phyloP scores from a whole-genome alignment of 352 stramenopile species.

The Globisporangium echinulatum region DNA sequence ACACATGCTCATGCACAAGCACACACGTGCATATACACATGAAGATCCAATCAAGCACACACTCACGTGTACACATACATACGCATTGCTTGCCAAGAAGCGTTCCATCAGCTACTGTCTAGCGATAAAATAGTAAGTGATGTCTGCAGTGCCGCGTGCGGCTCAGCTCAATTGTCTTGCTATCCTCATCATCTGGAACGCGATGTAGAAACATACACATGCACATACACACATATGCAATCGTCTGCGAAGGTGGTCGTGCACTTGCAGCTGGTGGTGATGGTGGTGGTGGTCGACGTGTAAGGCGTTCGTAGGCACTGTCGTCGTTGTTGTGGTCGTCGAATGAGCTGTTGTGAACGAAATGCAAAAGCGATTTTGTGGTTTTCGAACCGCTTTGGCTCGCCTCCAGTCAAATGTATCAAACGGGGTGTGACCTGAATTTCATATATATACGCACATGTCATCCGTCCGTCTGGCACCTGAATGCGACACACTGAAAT shows the following conservation, averaged over 20 bases:
- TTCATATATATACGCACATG: not conserved
- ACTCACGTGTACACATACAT: not conserved
- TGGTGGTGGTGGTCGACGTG: not conserved
- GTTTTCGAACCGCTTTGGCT: not conserved
- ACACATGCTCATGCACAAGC: not conserved
- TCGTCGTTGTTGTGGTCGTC: not conserved
- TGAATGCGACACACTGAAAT: not conserved
- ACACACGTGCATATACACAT: not conserved
- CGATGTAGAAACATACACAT: not conserved
- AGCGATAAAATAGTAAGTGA: constrained; percentile 60
- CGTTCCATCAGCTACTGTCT: constrained; percentile 86
- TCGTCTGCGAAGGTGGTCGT: constrained; percentile 3
- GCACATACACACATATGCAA: constrained; percentile 10
- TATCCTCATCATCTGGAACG: constrained; percentile 71
- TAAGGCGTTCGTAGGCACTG: not conserved
- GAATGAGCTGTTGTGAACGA: constrained; percentile 2
- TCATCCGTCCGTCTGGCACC: not conserved
- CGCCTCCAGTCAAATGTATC: constrained; percentile 9
- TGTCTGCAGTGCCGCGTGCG: constrained; percentile 41
- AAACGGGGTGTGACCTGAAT: constrained; percentile 1
- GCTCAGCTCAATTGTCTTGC: constrained; percentile 29
- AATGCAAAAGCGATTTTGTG: no score
- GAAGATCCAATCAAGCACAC: not conserved
- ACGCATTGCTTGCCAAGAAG: not conserved
- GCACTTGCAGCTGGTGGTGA: not conserved